These are phyloP conservation scores for Silybum marianum DNA, from an alignment of 129 eudicot genomes.

Conservation along the genomic window DNA sequence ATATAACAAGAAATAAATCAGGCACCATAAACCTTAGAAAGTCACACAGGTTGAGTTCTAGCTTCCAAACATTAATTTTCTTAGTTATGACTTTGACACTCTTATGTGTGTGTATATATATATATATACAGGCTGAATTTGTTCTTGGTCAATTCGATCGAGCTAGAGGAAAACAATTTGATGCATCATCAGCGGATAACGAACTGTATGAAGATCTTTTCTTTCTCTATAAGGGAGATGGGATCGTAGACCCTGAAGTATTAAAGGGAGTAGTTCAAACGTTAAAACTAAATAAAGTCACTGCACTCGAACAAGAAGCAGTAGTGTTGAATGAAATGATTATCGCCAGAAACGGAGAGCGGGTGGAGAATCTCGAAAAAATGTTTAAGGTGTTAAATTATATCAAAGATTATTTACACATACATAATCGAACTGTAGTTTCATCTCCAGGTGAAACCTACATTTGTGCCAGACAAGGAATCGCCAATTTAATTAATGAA, in stretches of 20 bases:
- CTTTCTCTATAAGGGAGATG: conserved; percentile 40
- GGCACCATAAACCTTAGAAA: background rate
- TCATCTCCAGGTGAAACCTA: conserved; percentile 40
- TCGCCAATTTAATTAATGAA: conserved; percentile 21
- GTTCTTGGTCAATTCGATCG: conserved; percentile 67
- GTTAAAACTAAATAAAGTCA: conserved; percentile 48
- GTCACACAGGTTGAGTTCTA: background rate
- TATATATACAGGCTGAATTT: conserved; percentile 51
- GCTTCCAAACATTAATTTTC: background rate
- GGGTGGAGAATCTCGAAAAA: conserved; percentile 65
- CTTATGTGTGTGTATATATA: no score
- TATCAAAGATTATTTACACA: conserved; percentile 67
- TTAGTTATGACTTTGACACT: background rate
- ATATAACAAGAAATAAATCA: no score
- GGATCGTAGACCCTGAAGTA: conserved; percentile 39
- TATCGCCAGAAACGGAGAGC: conserved; percentile 48
- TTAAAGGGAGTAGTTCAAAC: conserved; percentile 53
- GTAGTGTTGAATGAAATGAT: conserved; percentile 68
- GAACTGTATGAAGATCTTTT: conserved; percentile 56
- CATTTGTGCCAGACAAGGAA: conserved; percentile 43
- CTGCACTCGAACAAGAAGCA: conserved; percentile 65
- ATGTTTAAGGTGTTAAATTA: conserved; percentile 60
- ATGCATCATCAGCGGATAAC: conserved; percentile 39
- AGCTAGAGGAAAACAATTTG: conserved; percentile 56
- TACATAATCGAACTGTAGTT: conserved; percentile 42